A percentile compares a stretch with the other conserved stretches of the same genome.
Conservation (phyloP, 2,329 filamentous ascomycete species). For the Exophiala spinifera region DNA sequence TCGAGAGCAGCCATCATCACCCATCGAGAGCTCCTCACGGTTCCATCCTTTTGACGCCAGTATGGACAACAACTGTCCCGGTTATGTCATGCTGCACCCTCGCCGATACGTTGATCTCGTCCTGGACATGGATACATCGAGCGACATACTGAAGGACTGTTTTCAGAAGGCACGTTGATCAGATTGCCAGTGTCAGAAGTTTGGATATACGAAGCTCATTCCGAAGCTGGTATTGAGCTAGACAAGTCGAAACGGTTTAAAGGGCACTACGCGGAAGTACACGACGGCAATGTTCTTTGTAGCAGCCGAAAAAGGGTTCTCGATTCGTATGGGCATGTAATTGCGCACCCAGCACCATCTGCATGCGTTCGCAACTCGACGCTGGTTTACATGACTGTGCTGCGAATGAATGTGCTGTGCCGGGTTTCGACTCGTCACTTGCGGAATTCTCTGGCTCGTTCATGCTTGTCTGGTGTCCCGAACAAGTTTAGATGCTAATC, state of each 20-base stretch:
- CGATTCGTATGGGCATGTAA: slow-evolving; percentile 16
- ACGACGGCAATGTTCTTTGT: slow-evolving; percentile 14
- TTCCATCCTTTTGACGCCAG: slow-evolving; percentile 19
- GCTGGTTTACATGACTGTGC: slow-evolving; percentile 18
- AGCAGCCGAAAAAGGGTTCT: slow-evolving; percentile 10
- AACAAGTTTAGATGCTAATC: slow-evolving; percentile 19
- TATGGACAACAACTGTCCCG: slow-evolving; percentile 24
- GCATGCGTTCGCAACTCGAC: slow-evolving; percentile 10
- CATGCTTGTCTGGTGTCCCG: slow-evolving; percentile 18
- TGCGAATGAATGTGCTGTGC: slow-evolving; percentile 15
- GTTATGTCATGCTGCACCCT: slow-evolving; percentile 19
- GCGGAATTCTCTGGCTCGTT: slow-evolving; percentile 21
- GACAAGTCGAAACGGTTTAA: slow-evolving; percentile 12
- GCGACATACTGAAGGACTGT: slow-evolving; percentile 20
- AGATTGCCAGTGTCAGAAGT: slow-evolving; percentile 14
- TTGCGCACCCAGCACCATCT: slow-evolving; percentile 15
- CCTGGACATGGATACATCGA: slow-evolving; percentile 21
- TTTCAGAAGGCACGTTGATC: slow-evolving; percentile 20
- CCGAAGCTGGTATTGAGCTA: slow-evolving; percentile 5
- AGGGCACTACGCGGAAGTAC: slow-evolving; percentile 16
- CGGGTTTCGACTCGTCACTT: slow-evolving; percentile 17
- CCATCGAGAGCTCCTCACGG: slow-evolving; percentile 18
- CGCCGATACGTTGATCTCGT: slow-evolving; percentile 16
- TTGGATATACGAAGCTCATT: slow-evolving; percentile 13
- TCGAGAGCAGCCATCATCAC: slow-evolving; percentile 6